phyloP scores from a whole-genome alignment of 805 yeast genomes.

The Ogataea henricii region DNA sequence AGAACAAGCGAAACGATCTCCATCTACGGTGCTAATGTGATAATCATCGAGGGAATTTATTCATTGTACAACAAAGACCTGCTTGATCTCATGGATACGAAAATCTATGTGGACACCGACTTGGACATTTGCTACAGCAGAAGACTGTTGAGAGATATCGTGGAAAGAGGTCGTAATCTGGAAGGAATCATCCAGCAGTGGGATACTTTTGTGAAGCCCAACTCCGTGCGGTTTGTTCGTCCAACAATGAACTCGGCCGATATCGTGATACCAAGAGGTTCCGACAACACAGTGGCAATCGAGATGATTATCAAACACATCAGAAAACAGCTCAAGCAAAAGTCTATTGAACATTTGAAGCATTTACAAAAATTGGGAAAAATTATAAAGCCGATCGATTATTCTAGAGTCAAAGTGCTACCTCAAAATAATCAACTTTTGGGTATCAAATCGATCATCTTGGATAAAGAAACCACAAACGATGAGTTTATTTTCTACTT shows the following conservation, averaged over 20 bases:
- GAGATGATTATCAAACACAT: slow-evolving; percentile 79
- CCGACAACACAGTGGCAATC: slow-evolving; percentile 80
- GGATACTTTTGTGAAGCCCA: slow-evolving; percentile 90
- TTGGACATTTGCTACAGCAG: slow-evolving; percentile 90
- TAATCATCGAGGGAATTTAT: slow-evolving; percentile 88
- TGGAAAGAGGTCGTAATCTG: slow-evolving; percentile 82
- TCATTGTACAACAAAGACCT: slow-evolving; percentile 74
- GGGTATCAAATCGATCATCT: slow-evolving; percentile 71
- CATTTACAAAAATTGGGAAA: slow-evolving; percentile 61
- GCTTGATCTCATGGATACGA: slow-evolving; percentile 76
- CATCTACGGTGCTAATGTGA: slow-evolving; percentile 91
- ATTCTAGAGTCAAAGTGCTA: slow-evolving; percentile 39
- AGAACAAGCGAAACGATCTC: slow-evolving; percentile 66
- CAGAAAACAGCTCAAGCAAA: slow-evolving; percentile 63
- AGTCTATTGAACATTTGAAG: slow-evolving; percentile 67
- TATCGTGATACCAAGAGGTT: slow-evolving; percentile 86
- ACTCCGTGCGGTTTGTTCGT: slow-evolving; percentile 70
- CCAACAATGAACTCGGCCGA: slow-evolving; percentile 84
- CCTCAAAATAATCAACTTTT: slow-evolving; percentile 63
- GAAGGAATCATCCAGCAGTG: slow-evolving; percentile 84
- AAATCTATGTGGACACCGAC: slow-evolving; percentile 91
- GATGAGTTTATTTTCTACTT: slow-evolving; percentile 87
- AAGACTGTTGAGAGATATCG: slow-evolving; percentile 82
- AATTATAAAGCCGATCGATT: slow-evolving; percentile 34
- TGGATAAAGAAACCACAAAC: slow-evolving; percentile 54